phyloP scores from a whole-genome alignment of 2,329 filamentous ascomycete genomes.

The Chalaropsis ovoidea region DNA sequence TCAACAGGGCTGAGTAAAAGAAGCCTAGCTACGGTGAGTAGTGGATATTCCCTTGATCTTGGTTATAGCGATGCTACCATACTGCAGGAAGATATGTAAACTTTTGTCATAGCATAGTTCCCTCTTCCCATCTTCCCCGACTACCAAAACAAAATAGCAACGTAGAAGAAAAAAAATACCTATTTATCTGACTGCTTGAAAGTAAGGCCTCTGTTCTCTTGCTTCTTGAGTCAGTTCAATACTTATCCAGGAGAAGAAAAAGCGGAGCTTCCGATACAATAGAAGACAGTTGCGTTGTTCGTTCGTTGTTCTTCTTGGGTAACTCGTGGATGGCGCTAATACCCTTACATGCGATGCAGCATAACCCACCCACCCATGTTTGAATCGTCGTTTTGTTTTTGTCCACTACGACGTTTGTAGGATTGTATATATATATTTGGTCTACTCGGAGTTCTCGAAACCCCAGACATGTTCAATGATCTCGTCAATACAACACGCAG shows the following conservation, averaged over 20 bases:
- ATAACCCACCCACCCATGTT: background rate
- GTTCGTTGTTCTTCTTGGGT: background rate
- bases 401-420: background rate
- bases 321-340: background rate
- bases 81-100: too few species aligned
- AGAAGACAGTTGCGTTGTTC: background rate
- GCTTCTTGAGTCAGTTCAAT: background rate
- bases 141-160: too few species aligned
- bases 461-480: background rate
- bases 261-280: constrained; percentile 1
- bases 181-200: too few species aligned
- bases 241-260: background rate
- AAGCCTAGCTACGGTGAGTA: background rate
- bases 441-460: too few species aligned
- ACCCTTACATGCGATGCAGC: background rate
- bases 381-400: background rate
- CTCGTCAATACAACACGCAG: too few species aligned
- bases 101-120: too few species aligned
- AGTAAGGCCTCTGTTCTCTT: background rate
- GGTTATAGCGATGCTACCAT: too few species aligned
- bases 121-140: too few species aligned
- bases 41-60: too few species aligned
- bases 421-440: background rate
- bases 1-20: background rate
- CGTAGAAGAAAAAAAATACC: too few species aligned